Evolutionary conservation across 805 yeast species (phyloP), one percentile per base, ranked within the genome.

Genomic region (Myxozyma melibiosi): DNA sequence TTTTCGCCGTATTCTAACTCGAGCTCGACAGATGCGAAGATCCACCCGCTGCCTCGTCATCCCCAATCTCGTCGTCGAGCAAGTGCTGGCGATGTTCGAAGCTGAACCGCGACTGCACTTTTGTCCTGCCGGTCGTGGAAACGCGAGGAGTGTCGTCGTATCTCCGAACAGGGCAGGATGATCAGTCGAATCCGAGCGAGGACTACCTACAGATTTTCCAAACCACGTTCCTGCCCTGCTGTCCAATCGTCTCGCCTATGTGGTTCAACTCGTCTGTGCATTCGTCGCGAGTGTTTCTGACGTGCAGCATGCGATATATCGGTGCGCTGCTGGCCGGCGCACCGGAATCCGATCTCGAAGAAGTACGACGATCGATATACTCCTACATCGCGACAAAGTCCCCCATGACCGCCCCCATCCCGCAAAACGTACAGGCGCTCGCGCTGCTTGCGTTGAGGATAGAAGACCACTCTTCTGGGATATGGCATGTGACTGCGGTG

Each of bases 71-170:
- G 8, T 49, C 58, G 25, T 18, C 44, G 13, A 39, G 31, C 33
- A 35, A 55, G 18, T 55, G 58, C 22, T 46, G 58, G 16, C 50
- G 58, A 16, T 55, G 58, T 42, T 24, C 27, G 30, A 55, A 48
- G 40, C 34, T 55, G 16, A 55, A 55, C 31, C 49, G 49, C 34
- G 58, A 55, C 30, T 55, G 58, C 43, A 55, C 58, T 9, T 55
- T 55, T 24, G 47, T 55, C 16, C 45, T 49, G 16, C 49, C 53
- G 2, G 58, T 55, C 27, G 54, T 44, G 27, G 58, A 55, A 16
- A 55, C 58, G 9, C 50, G 58, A 18, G 58, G 58, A n/a, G 33
- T 41, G 38, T 50, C 58, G 18, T 34, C 52, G 18, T 53, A 53
- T 42, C 33, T 53, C 28, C 44, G 51, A 24, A 46, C 34, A 7